phyloP scores from a whole-genome alignment of 495 filamentous ascomycete species.

The Rostrohypoxylon terebratum region DNA sequence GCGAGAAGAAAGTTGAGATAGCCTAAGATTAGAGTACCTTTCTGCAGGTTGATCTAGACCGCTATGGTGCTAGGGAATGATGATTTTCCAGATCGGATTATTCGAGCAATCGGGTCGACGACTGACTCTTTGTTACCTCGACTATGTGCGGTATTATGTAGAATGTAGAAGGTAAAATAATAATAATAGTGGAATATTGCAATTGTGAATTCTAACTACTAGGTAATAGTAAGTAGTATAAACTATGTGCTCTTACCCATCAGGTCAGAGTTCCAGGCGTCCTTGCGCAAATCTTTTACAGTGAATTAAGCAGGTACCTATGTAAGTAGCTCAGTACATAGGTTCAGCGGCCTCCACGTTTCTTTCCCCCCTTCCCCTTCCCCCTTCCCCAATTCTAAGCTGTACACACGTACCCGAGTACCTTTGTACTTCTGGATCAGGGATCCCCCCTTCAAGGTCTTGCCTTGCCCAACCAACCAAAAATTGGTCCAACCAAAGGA shows the following conservation, averaged over 20 bases:
- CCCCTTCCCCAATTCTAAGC: constrained; percentile 41
- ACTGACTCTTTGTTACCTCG: constrained; percentile 16
- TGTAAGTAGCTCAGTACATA: constrained; percentile 28
- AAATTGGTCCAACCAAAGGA: constrained; percentile 34
- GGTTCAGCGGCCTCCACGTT: constrained; percentile 47
- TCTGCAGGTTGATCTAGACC: constrained; percentile 39
- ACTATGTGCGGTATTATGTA: background rate
- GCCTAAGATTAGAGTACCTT: constrained; percentile 40
- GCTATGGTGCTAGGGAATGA: constrained; percentile 16
- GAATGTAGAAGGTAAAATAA: too few species aligned
- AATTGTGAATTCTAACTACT: background rate
- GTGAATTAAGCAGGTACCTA: background rate
- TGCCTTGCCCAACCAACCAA: constrained; percentile 36
- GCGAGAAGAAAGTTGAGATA: constrained; percentile 24
- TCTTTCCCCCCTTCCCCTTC: constrained; percentile 37
- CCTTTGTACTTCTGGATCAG: constrained; percentile 16
- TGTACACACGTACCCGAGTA: constrained; percentile 17
- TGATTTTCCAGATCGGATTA: constrained; percentile 21
- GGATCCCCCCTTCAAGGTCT: constrained; percentile 31
- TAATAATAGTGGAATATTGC: too few species aligned
- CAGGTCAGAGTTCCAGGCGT: background rate
- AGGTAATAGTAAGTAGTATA: background rate
- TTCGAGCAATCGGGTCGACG: background rate
- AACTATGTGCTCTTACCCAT: background rate
- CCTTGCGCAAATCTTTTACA: constrained; percentile 41